Base-by-base conservation (phyloP, 768 basidiomycete genomes). In the Auricularia auricula-judae region DNA sequence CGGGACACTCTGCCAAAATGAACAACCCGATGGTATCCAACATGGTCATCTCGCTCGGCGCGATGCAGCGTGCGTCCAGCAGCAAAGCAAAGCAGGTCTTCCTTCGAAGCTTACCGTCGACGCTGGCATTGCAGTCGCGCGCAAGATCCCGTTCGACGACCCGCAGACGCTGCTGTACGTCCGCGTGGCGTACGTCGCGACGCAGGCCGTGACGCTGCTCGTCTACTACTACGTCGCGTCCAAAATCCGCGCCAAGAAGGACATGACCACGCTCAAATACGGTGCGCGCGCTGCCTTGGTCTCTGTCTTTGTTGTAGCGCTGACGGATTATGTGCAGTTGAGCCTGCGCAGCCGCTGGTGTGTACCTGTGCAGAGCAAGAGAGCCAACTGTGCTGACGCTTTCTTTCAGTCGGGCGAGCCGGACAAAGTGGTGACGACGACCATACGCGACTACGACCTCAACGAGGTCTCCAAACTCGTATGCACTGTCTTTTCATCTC, bases 251-350 rank as follows among this genome's bases (percentile, higher is more conserved):
- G 77, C 83, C 71, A 95, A 94, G 85, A 98, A 98, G 71, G 96
- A 99, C 78, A 84, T 88, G 74, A 93, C 93, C 1, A 91, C 96
- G 34, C 80, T 99, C 71, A 99, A 97, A 84, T 99, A 96, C 77
- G 91, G 91, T 88, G 53, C 63, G 84, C 82, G 21, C 4, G 58
- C 62, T 34, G 53, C 53, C 65, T n/a, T 23, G 59, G 42, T 34
- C 61, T 23, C 1, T 60, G 16, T 59, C 23, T 5, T 36, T 11
- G 10, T 58, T 3, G 23, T 21, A 3, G 16, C 29, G 53, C 58
- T 60, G n/a, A 36, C 14, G 47, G 4, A 23, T 18, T 43, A 18
- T 64, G 29, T 43, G 18, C 61, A 91, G 93, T 95, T 56, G 92
- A 96, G 70, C 80, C 87, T 1, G 74, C 84, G 56, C 82, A 76